These are phyloP conservation scores for Globisporangium mamillatum DNA, from an alignment of 352 stramenopile genomes.

Conservation along the genomic window DNA sequence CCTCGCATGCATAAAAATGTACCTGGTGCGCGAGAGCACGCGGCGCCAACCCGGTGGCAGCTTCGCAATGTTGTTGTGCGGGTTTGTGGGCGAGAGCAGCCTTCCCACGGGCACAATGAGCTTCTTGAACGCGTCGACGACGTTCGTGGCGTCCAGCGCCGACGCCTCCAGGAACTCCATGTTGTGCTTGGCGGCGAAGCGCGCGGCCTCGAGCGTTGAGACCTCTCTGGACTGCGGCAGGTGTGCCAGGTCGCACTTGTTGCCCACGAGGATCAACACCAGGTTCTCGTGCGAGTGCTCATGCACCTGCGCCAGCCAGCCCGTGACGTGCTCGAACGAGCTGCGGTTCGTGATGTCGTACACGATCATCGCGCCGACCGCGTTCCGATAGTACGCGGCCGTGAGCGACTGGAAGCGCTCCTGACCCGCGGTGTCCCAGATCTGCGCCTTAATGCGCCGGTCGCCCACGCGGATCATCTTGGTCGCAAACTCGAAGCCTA, in stretches of 20 bases:
- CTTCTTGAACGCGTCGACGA: conserved; percentile 86
- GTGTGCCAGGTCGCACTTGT: conserved; percentile 87
- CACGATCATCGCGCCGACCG: conserved; percentile 89
- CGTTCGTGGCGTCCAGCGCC: conserved; percentile 81
- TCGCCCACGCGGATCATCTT: conserved; percentile 85
- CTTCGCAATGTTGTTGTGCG: conserved; percentile 51
- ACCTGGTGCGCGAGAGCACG: conserved; percentile 76
- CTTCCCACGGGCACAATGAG: conserved; percentile 83
- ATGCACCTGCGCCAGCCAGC: conserved; percentile 79
- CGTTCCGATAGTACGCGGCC: conserved; percentile 90
- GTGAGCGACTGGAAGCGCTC: conserved; percentile 91
- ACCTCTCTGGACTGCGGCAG: conserved; percentile 74
- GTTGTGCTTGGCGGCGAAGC: conserved; percentile 71
- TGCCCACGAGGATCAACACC: conserved; percentile 82
- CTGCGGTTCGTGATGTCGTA: conserved; percentile 91
- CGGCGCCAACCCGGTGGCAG: conserved; percentile 74
- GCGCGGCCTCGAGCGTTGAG: conserved; percentile 81
- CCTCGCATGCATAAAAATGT: background rate
- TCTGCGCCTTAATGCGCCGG: conserved; percentile 82
- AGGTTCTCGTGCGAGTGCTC: conserved; percentile 82
- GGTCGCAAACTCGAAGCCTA: conserved; percentile 83
- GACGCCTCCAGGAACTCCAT: conserved; percentile 90
- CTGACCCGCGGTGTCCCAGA: conserved; percentile 88
- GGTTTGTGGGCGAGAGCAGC: conserved; percentile 61
- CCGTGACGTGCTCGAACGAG: conserved; percentile 78